Percentiles rank a stretch among this genome's conserved stretches.
phyloP scores from a whole-genome alignment of 176 grass and related monocot species.

The Thalia dealbata region DNA sequence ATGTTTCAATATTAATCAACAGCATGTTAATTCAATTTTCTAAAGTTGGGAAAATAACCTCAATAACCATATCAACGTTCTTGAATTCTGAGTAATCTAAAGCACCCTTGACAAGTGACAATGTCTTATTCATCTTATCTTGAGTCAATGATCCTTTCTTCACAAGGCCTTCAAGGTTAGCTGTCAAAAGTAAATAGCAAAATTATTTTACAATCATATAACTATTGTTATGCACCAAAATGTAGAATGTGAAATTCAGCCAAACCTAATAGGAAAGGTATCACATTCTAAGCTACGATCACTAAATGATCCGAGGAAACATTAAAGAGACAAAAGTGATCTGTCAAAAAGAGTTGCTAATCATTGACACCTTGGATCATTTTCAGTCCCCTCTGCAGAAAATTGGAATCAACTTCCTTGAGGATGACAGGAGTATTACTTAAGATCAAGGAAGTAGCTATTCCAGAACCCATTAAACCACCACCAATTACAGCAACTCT shows the following conservation, averaged over 20 bases:
- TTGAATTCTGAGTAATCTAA: constrained; percentile 90
- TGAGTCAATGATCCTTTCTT: constrained; percentile 85
- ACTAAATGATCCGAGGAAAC: constrained; percentile 5
- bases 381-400: constrained; percentile 79
- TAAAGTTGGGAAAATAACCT: constrained; percentile 29
- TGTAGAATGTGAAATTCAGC: neutral
- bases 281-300: neutral
- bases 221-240: neutral
- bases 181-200: constrained; percentile 23
- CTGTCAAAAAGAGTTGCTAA: neutral
- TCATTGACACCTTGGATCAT: constrained; percentile 64
- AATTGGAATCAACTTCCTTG: constrained; percentile 83
- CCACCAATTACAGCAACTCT: constrained; percentile 95
- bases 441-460: constrained; percentile 89
- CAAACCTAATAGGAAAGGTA: neutral
- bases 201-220: constrained; percentile 12
- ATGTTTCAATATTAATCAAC: neutral
- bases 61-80: constrained; percentile 97
- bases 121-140: constrained; percentile 80
- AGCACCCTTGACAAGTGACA: constrained; percentile 72
- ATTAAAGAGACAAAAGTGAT: neutral
- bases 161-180: constrained; percentile 83
- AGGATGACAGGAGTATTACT: constrained; percentile 72
- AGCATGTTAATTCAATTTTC: neutral
- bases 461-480: constrained; percentile 98